Percentiles rank a stretch among this genome's conserved stretches.
phyloP scores from a whole-genome alignment of 495 filamentous ascomycete species.

The Elaphomyces granulatus region DNA sequence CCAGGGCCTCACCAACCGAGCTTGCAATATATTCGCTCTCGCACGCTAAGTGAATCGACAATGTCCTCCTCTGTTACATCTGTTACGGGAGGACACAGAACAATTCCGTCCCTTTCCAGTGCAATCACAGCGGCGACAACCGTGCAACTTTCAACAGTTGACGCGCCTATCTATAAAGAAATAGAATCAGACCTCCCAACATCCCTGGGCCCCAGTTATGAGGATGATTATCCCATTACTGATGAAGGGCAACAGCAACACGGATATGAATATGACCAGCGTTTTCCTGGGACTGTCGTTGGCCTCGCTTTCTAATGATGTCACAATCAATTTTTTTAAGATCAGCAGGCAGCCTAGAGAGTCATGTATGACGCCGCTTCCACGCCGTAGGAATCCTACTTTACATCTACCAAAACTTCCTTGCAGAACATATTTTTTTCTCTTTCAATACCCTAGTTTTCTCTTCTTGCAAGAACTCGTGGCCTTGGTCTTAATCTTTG shows the following conservation, averaged over 20 bases:
- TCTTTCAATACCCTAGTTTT: too few relatives aligned
- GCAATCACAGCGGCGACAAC: constrained; percentile 15
- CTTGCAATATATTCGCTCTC: constrained; percentile 16
- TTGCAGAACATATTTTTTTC: too few relatives aligned
- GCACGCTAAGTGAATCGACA: constrained; percentile 29
- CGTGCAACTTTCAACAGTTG: constrained; percentile 12
- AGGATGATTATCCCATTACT: constrained; percentile 15
- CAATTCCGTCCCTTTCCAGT: constrained; percentile 18
- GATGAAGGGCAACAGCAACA: constrained; percentile 16
- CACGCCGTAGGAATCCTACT: too few relatives aligned
- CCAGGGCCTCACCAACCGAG: neutral
- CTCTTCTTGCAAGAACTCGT: too few relatives aligned
- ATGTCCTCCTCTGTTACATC: constrained; percentile 19
- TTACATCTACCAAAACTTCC: too few relatives aligned
- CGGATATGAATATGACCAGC: constrained; percentile 10
- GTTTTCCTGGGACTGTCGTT: constrained; percentile 17
- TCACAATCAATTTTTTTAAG: neutral
- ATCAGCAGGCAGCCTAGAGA: too few relatives aligned
- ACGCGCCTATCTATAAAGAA: neutral
- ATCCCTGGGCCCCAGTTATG: too few relatives aligned
- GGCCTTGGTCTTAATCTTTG: too few relatives aligned
- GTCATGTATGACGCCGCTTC: too few relatives aligned
- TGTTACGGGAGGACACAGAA: constrained; percentile 10
- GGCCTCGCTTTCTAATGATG: constrained; percentile 24
- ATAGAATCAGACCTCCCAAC: neutral